Conservation (phyloP, 2,329 filamentous ascomycete genomes). For the Penicillium fuscoglaucum region DNA sequence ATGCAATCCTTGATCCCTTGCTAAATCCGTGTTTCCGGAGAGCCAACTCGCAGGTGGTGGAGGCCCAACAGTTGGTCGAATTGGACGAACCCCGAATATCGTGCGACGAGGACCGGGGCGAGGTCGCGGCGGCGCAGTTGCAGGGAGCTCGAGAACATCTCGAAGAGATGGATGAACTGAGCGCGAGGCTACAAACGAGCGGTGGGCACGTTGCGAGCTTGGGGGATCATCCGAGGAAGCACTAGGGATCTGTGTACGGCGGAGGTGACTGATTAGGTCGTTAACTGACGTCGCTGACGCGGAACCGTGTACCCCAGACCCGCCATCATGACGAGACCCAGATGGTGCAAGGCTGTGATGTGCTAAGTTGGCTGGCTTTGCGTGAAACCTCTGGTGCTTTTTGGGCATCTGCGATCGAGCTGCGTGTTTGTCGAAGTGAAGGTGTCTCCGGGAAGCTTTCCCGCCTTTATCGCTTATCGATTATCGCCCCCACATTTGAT, state of each 20-base stretch:
- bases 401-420: conserved; percentile 45
- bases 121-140: conserved; percentile 45
- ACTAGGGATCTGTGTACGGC: conserved; percentile 41
- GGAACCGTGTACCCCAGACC: conserved; percentile 22
- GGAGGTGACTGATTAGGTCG: conserved; percentile 49
- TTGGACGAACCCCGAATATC: conserved; percentile 35
- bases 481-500: conserved; percentile 9
- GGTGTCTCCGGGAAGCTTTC: not conserved
- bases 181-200: conserved; percentile 28
- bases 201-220: conserved; percentile 10
- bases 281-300: conserved; percentile 43
- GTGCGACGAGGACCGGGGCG: conserved; percentile 35
- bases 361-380: conserved; percentile 43
- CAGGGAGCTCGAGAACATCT: conserved; percentile 47
- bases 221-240: conserved; percentile 22
- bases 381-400: conserved; percentile 44
- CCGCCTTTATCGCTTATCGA: conserved; percentile 11
- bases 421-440: conserved; percentile 10
- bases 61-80: conserved; percentile 46
- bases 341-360: conserved; percentile 42
- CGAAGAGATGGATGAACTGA: conserved; percentile 50
- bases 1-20: not conserved
- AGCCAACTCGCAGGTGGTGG: conserved; percentile 51
- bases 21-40: conserved; percentile 18
- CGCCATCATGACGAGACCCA: conserved; percentile 31